Evolutionary conservation across 768 basidiomycete species (phyloP).

Genomic region (Porpolomopsis calyptriformis): DNA sequence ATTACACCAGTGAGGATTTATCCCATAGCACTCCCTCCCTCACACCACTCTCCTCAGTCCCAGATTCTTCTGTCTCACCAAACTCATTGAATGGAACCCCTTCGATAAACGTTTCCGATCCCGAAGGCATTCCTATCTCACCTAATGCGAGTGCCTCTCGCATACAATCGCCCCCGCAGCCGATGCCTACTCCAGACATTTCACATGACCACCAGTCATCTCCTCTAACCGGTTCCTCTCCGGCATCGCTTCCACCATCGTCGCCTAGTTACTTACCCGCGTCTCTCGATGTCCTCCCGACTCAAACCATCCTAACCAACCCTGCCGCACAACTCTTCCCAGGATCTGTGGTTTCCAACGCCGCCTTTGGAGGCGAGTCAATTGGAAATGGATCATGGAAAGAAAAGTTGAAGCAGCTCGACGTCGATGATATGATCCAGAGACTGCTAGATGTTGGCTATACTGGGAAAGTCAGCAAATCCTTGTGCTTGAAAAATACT

Average conservation of each 20-base stretch:
- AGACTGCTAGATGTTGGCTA: slow-evolving; percentile 94
- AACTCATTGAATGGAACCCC: slow-evolving; percentile 35
- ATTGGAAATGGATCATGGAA: slow-evolving; percentile 37
- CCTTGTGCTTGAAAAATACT: slow-evolving; percentile 87
- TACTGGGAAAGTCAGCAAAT: slow-evolving; percentile 95
- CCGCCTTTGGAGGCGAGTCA: slow-evolving; percentile 30
- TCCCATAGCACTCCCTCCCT: slow-evolving; percentile 37
- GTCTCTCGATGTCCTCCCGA: slow-evolving; percentile 68
- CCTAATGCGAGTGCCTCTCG: slow-evolving; percentile 15
- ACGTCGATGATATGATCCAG: slow-evolving; percentile 98
- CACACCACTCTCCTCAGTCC: slow-evolving; percentile 28
- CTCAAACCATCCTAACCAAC: slow-evolving; percentile 80
- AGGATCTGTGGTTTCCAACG: slow-evolving; percentile 34
- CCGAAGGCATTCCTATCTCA: slow-evolving; percentile 26
- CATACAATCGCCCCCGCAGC: slow-evolving; percentile 30
- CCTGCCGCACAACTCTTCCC: slow-evolving; percentile 37
- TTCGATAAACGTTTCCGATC: slow-evolving; percentile 35
- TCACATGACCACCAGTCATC: slow-evolving; percentile 24
- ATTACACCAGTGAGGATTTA: slow-evolving; percentile 29
- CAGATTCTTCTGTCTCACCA: slow-evolving; percentile 22
- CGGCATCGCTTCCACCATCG: slow-evolving; percentile 26
- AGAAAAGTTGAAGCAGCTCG: slow-evolving; percentile 61
- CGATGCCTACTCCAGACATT: slow-evolving; percentile 19
- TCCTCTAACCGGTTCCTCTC: slow-evolving; percentile 28
- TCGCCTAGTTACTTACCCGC: slow-evolving; percentile 34